These are phyloP conservation scores for Morella rubra DNA, from an alignment of 306 rosid genomes.

Conservation along the genomic window DNA sequence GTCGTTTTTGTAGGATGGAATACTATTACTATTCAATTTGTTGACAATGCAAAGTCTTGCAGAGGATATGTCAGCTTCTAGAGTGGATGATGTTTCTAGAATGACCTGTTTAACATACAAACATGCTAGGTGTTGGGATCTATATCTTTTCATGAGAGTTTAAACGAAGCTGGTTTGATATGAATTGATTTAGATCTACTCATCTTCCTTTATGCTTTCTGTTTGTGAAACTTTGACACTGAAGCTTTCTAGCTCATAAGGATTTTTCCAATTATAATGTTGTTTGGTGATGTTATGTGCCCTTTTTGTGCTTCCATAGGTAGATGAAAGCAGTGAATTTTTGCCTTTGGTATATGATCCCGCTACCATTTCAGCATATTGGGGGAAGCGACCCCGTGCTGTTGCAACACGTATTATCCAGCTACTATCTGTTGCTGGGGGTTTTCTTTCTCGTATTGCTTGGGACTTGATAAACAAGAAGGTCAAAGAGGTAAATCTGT, in stretches of 20 bases:
- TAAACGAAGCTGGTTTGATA: background rate
- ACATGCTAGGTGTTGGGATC: background rate
- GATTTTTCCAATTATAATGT: background rate
- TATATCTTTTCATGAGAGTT: background rate
- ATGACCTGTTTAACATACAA: background rate
- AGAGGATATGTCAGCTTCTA: background rate
- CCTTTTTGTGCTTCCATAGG: constrained; percentile 42
- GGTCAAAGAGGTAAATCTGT: constrained; percentile 68
- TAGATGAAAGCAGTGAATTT: constrained; percentile 91
- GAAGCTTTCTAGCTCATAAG: background rate
- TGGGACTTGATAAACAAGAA: constrained; percentile 81
- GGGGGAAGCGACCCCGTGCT: constrained; percentile 96
- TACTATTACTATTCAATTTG: background rate
- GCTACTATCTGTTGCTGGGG: constrained; percentile 92
- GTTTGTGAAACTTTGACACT: constrained; percentile 2
- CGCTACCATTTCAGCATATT: constrained; percentile 77
- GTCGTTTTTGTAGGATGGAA: background rate
- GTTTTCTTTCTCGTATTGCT: constrained; percentile 80
- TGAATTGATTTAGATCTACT: background rate
- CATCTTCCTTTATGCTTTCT: constrained; percentile 3
- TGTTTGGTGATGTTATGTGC: constrained; percentile 9
- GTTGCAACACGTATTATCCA: constrained; percentile 87
- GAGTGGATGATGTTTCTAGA: constrained; percentile 3
- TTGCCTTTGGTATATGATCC: constrained; percentile 92
- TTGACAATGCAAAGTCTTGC: background rate